A percentile compares a stretch with the other conserved stretches of the same genome.
Conservation (phyloP, 352 stramenopile genomes). For the Pythium monospermum region DNA sequence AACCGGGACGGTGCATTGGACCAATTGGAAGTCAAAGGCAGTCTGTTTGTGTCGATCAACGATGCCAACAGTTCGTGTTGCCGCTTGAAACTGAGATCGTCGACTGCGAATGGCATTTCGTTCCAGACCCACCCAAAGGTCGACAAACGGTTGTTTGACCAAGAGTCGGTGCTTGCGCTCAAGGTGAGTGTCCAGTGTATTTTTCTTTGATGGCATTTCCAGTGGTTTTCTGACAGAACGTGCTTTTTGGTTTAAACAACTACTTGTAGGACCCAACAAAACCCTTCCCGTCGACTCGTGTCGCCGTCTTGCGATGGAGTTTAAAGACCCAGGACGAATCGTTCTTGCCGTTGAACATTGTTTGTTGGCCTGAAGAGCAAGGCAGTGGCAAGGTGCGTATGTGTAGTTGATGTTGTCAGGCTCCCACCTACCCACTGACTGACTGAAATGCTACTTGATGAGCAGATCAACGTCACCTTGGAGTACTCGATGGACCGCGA, state of each 20-base stretch:
- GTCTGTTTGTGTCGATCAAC: constrained; percentile 80
- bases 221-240: no score
- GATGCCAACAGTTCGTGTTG: constrained; percentile 62
- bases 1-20: constrained; percentile 78
- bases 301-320: constrained; percentile 81
- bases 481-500: constrained; percentile 86
- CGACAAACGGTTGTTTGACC: constrained; percentile 85
- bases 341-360: constrained; percentile 83
- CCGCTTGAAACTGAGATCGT: constrained; percentile 68
- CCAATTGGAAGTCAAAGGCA: constrained; percentile 85
- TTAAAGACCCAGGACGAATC: constrained; percentile 85
- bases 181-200: constrained; percentile 27
- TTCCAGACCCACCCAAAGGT: constrained; percentile 87
- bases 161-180: constrained; percentile 69
- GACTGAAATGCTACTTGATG: not conserved
- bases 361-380: constrained; percentile 85
- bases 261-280: constrained; percentile 67
- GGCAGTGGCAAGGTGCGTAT: constrained; percentile 58
- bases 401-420: not conserved
- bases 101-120: constrained; percentile 59
- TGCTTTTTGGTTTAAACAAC: no score
- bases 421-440: not conserved
- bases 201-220: no score
- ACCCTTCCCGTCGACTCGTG: constrained; percentile 74
- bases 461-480: constrained; percentile 81